Percentiles rank a stretch among this genome's conserved stretches.
These are phyloP conservation scores for Tolypocladium guangdongense DNA, from an alignment of 2,329 filamentous ascomycete species.

Conservation along the genomic window DNA sequence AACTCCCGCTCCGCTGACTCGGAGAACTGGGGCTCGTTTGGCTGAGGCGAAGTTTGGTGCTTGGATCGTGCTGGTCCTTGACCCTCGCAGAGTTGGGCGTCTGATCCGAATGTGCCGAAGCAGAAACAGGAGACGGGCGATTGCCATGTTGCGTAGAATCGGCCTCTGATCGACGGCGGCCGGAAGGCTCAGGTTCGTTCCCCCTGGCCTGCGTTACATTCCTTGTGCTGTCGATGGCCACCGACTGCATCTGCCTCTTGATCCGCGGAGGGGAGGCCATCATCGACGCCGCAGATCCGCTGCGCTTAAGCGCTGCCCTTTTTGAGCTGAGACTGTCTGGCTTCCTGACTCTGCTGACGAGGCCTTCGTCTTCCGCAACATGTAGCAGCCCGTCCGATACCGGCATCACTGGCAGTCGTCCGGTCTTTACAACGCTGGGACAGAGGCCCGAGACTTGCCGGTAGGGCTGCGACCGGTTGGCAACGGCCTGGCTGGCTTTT, in stretches of 20 bases:
- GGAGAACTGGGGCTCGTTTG: slow-evolving; percentile 40
- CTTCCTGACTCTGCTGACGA: slow-evolving; percentile 12
- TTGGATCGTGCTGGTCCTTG: slow-evolving; percentile 60
- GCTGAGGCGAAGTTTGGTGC: slow-evolving; percentile 53
- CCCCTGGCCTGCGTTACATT: background rate
- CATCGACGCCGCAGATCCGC: background rate
- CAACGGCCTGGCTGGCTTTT: background rate
- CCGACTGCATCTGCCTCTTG: background rate
- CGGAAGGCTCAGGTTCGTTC: background rate
- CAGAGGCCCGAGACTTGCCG: slow-evolving; percentile 23
- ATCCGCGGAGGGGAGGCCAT: background rate
- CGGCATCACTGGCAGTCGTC: slow-evolving; percentile 24
- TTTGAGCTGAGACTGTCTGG: slow-evolving; percentile 8
- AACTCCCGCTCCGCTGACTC: slow-evolving; percentile 37
- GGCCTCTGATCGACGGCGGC: too few species aligned
- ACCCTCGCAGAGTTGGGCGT: slow-evolving; percentile 60
- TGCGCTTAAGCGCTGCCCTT: slow-evolving; percentile 1
- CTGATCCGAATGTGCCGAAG: slow-evolving; percentile 19
- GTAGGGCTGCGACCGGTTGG: background rate
- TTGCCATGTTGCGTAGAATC: background rate
- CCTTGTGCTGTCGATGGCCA: background rate
- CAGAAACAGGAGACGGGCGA: background rate
- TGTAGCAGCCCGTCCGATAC: slow-evolving; percentile 27
- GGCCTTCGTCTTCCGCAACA: slow-evolving; percentile 27
- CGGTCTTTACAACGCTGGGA: slow-evolving; percentile 29